Conservation (phyloP, 768 basidiomycete genomes). For the Crassisporium funariophilum region DNA sequence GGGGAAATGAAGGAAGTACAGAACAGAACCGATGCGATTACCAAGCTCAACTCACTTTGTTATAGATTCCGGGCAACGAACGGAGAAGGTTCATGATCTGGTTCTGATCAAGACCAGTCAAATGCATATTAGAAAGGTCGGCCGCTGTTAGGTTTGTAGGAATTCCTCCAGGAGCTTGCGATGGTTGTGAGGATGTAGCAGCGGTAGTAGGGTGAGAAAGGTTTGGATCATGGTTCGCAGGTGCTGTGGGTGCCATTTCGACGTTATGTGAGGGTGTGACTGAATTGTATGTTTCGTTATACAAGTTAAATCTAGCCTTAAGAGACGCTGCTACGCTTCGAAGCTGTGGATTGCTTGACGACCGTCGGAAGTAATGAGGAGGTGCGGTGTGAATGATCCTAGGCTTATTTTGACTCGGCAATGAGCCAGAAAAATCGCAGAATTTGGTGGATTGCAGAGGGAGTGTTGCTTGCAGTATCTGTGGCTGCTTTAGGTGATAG, state of each 20-base stretch:
- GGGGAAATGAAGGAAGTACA: conserved; percentile 13
- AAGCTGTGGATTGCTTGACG: not conserved
- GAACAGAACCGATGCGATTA: conserved; percentile 4
- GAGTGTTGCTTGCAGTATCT: not conserved
- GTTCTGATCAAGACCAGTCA: conserved; percentile 46
- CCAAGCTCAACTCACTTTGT: conserved; percentile 60
- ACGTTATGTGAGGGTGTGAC: no score
- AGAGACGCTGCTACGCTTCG: not conserved
- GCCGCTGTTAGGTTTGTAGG: conserved; percentile 24
- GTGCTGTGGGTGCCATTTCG: conserved; percentile 39
- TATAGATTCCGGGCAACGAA: conserved; percentile 53
- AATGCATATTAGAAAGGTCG: conserved; percentile 28
- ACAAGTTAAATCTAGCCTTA: not conserved
- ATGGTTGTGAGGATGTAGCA: conserved; percentile 29
- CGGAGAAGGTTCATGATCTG: conserved; percentile 65
- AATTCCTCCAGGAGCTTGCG: conserved; percentile 27
- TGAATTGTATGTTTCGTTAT: conserved; percentile 3
- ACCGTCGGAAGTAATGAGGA: not conserved
- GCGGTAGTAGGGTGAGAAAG: conserved; percentile 36
- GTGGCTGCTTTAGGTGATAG: not conserved
- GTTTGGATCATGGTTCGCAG: conserved; percentile 40
- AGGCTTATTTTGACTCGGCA: no score
- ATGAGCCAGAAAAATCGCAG: not conserved
- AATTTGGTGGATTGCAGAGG: conserved; percentile 4
- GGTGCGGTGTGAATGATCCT: not conserved